Base-by-base conservation (phyloP, 75 land plant species). In the Selaginella moellendorffii region DNA sequence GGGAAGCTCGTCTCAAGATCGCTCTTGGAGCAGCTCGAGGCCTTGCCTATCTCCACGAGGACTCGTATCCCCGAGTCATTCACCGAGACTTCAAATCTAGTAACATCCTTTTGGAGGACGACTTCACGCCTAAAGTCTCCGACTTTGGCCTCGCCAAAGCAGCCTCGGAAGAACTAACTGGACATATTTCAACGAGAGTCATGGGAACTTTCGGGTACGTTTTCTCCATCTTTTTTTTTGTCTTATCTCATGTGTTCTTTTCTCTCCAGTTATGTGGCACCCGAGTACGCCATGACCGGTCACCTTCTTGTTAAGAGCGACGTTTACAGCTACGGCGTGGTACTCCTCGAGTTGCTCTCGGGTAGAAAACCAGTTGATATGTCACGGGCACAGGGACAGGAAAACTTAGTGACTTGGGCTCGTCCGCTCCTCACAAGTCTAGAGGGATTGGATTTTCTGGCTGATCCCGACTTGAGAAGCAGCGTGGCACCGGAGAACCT, bases 161-260 rank as follows among this genome's bases (percentile, higher is more conserved):
- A 72, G 97, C 96, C 62, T 72, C 86, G 1, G 87, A 86, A 14
- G 97, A 85, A 61, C 86, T 80, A 31, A 81, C 78, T 53, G 76
- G 82, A 14, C 86, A 83, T 66, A 83, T 92, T 22, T 92, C 97
- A 9, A 92, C 97, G 25, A 69, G 85, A 42, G 97, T 92, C 54
- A 88, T 92, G 97, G 97, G 97, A 56, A 92, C 97, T 31, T 92
- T 92, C 63, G 97, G 97, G 97, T 91, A 85, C 8, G 21, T 46
- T 5, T 46, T 30, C 22, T 63, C 27, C 46, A 56, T 56, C 24
- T 56, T 56, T 21, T 56, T 36, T 36, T 5, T 36, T 36, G 46
- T 36, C 46, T 5, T 36, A 5, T 36, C 46, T 36, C 25, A 28
- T 51, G 29, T 28, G 59, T 74, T 30, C 70, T 54, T 30, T 30